Evolutionary conservation across 805 yeast genomes (phyloP).

Genomic region (Metschnikowia shivogae): DNA sequence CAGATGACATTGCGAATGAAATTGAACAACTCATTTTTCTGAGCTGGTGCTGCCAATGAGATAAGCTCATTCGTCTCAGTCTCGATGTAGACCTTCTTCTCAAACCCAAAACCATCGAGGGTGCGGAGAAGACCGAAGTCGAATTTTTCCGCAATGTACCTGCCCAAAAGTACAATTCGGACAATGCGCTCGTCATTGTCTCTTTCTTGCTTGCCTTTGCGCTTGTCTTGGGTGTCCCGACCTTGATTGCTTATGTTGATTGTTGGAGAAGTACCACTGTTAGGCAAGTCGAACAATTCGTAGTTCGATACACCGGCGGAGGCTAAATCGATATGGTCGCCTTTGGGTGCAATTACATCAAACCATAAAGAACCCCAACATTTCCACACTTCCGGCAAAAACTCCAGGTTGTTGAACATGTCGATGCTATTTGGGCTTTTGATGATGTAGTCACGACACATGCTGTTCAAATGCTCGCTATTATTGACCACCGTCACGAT

Average conservation of each 20-base stretch:
- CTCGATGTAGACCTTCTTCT: constrained; percentile 24
- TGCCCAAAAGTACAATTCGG: constrained; percentile 48
- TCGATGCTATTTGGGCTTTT: constrained; percentile 40
- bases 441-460: constrained; percentile 19
- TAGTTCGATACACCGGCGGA: constrained; percentile 54
- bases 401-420: constrained; percentile 55
- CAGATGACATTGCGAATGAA: constrained; percentile 33
- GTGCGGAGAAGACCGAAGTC: constrained; percentile 54
- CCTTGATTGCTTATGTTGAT: constrained; percentile 29
- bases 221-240: constrained; percentile 10
- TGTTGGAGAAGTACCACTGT: constrained; percentile 49
- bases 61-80: constrained; percentile 22
- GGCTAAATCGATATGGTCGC: constrained; percentile 45
- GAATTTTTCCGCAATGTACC: constrained; percentile 48
- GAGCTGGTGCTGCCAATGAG: constrained; percentile 16
- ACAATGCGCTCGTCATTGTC: constrained; percentile 50
- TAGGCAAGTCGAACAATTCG: constrained; percentile 60
- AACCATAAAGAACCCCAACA: constrained; percentile 86
- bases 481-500: constrained; percentile 36
- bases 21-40: constrained; percentile 20
- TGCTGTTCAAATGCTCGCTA: constrained; percentile 22
- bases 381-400: constrained; percentile 73
- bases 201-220: constrained; percentile 27
- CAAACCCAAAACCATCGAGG: constrained; percentile 42
- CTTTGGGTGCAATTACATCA: constrained; percentile 53